phyloP scores from a whole-genome alignment of 2,329 filamentous ascomycete species.

The Epichloe brachyelytri region DNA sequence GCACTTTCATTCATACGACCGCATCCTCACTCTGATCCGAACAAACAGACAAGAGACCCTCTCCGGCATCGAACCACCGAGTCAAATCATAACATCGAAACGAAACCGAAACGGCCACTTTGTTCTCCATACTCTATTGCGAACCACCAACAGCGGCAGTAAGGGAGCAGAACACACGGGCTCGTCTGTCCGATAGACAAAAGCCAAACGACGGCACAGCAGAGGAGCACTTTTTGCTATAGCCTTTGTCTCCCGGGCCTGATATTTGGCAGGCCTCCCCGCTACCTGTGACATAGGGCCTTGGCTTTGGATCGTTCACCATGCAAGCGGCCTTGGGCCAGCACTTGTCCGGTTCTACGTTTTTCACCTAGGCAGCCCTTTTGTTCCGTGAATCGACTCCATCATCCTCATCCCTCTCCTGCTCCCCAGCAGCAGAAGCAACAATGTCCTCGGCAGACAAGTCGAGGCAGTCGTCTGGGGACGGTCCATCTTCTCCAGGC shows the following conservation, averaged over 20 bases:
- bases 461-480: constrained; percentile 64
- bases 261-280: constrained; percentile 1
- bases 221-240: background rate
- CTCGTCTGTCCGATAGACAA: background rate
- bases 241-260: background rate
- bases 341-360: constrained; percentile 21
- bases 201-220: background rate
- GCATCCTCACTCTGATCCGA: background rate
- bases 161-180: background rate
- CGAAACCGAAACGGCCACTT: background rate
- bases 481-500: constrained; percentile 79
- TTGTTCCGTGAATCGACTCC: background rate
- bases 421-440: background rate
- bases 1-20: background rate
- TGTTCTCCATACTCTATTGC: background rate
- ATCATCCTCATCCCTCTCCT: background rate
- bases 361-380: constrained; percentile 15
- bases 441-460: constrained; percentile 59
- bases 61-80: background rate
- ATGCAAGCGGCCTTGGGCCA: constrained; percentile 28
- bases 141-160: background rate
- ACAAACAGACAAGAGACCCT: no score
- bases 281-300: constrained; percentile 6
- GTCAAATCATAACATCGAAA: background rate
- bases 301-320: constrained; percentile 14